Evolutionary conservation across 139 green algal genomes (phyloP).

Genomic region (Nannochloris sp.): DNA sequence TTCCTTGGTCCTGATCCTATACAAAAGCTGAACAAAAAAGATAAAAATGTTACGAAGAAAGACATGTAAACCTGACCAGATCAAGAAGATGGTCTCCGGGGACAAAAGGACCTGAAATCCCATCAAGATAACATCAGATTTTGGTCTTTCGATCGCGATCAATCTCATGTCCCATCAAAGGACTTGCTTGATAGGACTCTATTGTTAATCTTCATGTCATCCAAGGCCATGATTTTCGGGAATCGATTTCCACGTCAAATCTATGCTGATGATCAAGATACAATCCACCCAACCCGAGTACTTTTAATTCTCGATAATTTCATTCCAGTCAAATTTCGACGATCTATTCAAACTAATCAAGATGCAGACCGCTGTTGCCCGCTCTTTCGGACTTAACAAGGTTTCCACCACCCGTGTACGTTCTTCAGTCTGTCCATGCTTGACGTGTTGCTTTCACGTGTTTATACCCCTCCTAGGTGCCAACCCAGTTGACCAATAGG

Average conservation of each 20-base stretch:
- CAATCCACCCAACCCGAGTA: neutral
- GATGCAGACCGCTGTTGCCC: constrained; percentile 4
- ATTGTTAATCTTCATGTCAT: too few relatives aligned
- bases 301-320: constrained; percentile 7
- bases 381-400: neutral
- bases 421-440: neutral
- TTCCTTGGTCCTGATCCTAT: neutral
- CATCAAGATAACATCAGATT: too few relatives aligned
- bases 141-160: too few relatives aligned
- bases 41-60: constrained; percentile 1
- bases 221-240: too few relatives aligned
- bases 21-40: constrained; percentile 6
- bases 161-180: too few relatives aligned
- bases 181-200: too few relatives aligned
- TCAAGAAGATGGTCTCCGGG: too few relatives aligned
- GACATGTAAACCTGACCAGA: too few relatives aligned
- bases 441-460: neutral
- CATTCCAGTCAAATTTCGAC: constrained; percentile 1
- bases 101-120: too few relatives aligned
- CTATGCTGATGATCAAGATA: too few relatives aligned
- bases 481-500: too few relatives aligned
- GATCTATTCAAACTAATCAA: neutral
- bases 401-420: constrained; percentile 1
- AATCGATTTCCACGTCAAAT: too few relatives aligned
- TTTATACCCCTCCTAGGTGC: neutral